Conservation (phyloP, 106 monocot species). For the Chionographis japonica region DNA sequence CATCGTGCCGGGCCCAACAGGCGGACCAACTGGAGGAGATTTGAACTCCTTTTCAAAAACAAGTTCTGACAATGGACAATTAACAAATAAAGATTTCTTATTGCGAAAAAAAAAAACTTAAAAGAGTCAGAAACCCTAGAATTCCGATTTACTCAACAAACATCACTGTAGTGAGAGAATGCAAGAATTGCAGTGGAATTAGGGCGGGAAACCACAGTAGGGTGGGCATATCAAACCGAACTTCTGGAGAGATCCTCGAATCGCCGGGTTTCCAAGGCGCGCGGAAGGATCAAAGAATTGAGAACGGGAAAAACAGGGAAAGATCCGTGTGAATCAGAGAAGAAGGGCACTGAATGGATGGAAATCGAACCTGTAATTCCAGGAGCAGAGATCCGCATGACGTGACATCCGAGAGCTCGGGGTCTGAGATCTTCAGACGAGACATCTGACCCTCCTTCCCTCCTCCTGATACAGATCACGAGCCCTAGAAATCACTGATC, state of each 20-base stretch:
- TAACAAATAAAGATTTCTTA: too few relatives aligned
- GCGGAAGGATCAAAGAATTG: not conserved
- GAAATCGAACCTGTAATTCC: slow-evolving; percentile 54
- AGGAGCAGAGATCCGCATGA: slow-evolving; percentile 65
- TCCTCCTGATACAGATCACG: not conserved
- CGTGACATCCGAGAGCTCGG: slow-evolving; percentile 19
- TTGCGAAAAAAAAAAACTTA: too few relatives aligned
- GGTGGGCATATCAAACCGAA: too few relatives aligned
- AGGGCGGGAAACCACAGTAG: too few relatives aligned
- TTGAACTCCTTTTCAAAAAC: too few relatives aligned
- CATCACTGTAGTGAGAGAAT: not conserved
- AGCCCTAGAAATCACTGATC: slow-evolving; percentile 12
- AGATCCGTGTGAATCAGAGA: not conserved
- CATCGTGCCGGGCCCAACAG: too few relatives aligned
- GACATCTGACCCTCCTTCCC: slow-evolving; percentile 18
- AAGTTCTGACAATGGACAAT: too few relatives aligned
- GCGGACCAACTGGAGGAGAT: too few relatives aligned
- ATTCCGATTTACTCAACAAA: not conserved
- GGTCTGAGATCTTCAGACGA: slow-evolving; percentile 5
- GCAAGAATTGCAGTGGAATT: too few relatives aligned
- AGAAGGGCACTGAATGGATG: not conserved
- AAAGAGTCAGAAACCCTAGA: slow-evolving; percentile 3
- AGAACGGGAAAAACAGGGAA: not conserved
- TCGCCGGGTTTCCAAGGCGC: too few relatives aligned
- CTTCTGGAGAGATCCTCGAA: too few relatives aligned